These are phyloP conservation scores for Fusarium burgessii DNA, from an alignment of 2,329 filamentous ascomycete genomes.

Conservation along the genomic window DNA sequence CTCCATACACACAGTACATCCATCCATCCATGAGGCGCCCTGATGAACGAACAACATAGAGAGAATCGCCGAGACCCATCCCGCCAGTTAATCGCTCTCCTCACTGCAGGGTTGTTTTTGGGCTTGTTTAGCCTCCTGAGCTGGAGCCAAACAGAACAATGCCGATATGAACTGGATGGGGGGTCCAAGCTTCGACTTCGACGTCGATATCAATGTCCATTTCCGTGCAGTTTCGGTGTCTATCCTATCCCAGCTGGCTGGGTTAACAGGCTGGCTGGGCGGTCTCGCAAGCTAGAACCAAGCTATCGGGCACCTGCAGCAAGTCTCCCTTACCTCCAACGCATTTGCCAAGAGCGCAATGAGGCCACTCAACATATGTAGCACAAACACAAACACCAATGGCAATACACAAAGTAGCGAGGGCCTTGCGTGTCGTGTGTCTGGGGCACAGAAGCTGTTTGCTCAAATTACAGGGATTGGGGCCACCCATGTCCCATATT, in stretches of 20 bases:
- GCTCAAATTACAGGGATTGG: slow-evolving; percentile 27
- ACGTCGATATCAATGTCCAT: slow-evolving; percentile 5
- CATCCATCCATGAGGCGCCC: background rate
- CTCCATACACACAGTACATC: slow-evolving; percentile 14
- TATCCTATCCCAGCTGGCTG: slow-evolving; percentile 10
- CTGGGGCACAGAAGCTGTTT: slow-evolving; percentile 30
- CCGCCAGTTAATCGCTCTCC: slow-evolving; percentile 16
- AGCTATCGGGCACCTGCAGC: slow-evolving; percentile 33
- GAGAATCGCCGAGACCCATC: slow-evolving; percentile 7
- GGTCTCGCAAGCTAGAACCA: slow-evolving; percentile 20
- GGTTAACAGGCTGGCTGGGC: slow-evolving; percentile 9
- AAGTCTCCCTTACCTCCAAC: slow-evolving; percentile 15
- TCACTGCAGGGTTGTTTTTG: slow-evolving; percentile 34
- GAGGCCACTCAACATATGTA: slow-evolving; percentile 9
- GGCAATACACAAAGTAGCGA: slow-evolving; percentile 18
- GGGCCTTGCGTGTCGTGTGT: slow-evolving; percentile 23
- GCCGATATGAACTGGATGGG: slow-evolving; percentile 4
- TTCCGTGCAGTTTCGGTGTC: background rate
- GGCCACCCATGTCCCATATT: slow-evolving; percentile 17
- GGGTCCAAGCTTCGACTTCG: slow-evolving; percentile 26
- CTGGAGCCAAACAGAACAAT: slow-evolving; percentile 24
- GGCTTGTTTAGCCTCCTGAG: slow-evolving; percentile 6
- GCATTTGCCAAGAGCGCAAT: slow-evolving; percentile 14
- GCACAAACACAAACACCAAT: slow-evolving; percentile 24
- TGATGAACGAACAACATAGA: slow-evolving; percentile 16